Percentiles rank a stretch among this genome's conserved stretches.
These are phyloP conservation scores for Cercospora zeae-maydis DNA, from an alignment of 2,329 filamentous ascomycete species.

Conservation along the genomic window DNA sequence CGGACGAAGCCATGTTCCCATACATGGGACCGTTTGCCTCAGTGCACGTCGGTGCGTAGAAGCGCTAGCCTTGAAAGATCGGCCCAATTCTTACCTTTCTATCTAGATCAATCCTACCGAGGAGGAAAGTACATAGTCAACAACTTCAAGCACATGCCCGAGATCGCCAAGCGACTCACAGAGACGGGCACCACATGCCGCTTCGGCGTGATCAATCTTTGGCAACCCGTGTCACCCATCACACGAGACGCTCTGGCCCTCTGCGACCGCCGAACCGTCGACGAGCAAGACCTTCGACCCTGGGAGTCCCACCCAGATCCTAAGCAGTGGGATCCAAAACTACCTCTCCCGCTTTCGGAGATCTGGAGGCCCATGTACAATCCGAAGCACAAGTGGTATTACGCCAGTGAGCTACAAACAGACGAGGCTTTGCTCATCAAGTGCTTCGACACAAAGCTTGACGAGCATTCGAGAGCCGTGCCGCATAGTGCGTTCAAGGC, in stretches of 20 bases:
- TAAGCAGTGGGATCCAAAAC: not conserved
- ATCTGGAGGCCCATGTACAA: not conserved
- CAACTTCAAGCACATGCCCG: not conserved
- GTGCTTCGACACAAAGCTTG: not conserved
- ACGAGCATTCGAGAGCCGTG: not conserved
- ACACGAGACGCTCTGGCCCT: not conserved
- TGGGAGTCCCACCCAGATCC: not conserved
- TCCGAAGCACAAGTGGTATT: not conserved
- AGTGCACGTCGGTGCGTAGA: not conserved
- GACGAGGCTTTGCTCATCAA: not conserved
- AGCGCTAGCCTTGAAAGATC: not conserved
- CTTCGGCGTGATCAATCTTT: not conserved
- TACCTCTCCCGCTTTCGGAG: not conserved
- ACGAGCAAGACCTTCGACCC: not conserved
- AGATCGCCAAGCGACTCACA: not conserved
- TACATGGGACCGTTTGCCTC: not conserved
- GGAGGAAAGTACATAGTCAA: not conserved
- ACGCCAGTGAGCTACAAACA: not conserved
- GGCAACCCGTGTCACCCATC: not conserved
- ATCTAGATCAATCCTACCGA: not conserved
- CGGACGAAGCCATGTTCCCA: not conserved
- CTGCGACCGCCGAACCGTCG: not conserved
- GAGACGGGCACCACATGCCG: not conserved
- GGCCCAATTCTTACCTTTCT: not conserved
- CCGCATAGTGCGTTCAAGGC: not conserved